Evolutionary conservation across 2,329 filamentous ascomycete genomes (phyloP), one percentile per base, ranked within the genome.

Genomic region (Xylariales sp.): DNA sequence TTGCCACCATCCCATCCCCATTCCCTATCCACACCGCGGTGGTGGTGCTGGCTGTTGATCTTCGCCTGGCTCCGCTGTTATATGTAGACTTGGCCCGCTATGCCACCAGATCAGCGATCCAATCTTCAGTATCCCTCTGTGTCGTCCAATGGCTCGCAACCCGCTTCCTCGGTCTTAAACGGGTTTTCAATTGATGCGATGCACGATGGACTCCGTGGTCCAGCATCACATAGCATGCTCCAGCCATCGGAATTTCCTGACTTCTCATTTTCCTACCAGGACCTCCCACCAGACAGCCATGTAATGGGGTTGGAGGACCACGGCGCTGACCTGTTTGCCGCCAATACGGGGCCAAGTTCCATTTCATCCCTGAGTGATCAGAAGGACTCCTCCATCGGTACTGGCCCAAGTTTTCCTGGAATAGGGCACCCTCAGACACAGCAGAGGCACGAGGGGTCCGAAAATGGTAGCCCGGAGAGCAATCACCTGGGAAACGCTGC

Each of bases 261-360:
- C 44, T 78, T 77, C 49, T 59, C 68, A 16, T 78, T 76, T 47
- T 52, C 70, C 4, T 78, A 72, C 49, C 61, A 66, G 46, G 58
- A 59, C 31, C 52, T 72, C 8, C 44, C 62, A 17, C 67, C 68
- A 39, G 63, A 65, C 43, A 54, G 54, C 32, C 56, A 67, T 16
- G 67, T 72, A 49, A 61, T 60, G 29, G 54, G 59, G 28, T 57
- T 72, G 29, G 53, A 61, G 14, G 57, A 62, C 29, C 60, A 57
- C 55, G 41, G 54, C 44, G 44, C 51, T 59, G 54, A 57, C 32
- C 36, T 55, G 14, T 58, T 57, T 39, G 49, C 51, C 36, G 49
- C 51, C 36, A 51, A 47, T 15, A 46, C 53, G 15, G 50, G 49
- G 17, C 46, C 48, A 29, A 48, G 43, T 18, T 60, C 63, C 15